These are phyloP conservation scores for Linderniella brevidens DNA, from an alignment of 257 asterid species.

Conservation along the genomic window DNA sequence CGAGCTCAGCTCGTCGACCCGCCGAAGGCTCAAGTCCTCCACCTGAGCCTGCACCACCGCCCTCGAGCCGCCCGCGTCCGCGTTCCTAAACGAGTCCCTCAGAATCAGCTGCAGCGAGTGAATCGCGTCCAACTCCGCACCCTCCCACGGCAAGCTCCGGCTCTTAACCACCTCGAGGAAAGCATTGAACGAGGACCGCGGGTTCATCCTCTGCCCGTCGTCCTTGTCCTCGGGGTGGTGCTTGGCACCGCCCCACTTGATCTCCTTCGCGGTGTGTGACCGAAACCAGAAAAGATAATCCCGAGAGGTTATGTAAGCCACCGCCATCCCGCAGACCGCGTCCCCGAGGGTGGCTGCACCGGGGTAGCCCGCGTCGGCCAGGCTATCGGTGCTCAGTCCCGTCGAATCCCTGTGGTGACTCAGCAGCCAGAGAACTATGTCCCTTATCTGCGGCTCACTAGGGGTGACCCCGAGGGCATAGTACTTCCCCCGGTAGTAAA, in stretches of 20 bases:
- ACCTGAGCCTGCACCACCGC: too few relatives aligned
- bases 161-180: constrained; percentile 86
- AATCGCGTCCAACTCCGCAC: constrained; percentile 78
- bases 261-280: constrained; percentile 38
- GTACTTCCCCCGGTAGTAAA: constrained; percentile 32
- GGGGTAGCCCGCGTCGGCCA: constrained; percentile 40
- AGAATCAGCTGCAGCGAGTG: constrained; percentile 63
- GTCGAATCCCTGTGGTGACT: constrained; percentile 37
- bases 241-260: constrained; percentile 61
- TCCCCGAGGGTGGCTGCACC: constrained; percentile 36
- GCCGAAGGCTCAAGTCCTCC: too few relatives aligned
- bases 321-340: constrained; percentile 59
- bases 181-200: constrained; percentile 80
- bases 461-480: constrained; percentile 40
- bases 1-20: constrained; percentile 32
- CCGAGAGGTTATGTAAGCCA: constrained; percentile 26
- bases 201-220: constrained; percentile 38
- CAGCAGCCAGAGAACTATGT: constrained; percentile 33
- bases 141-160: constrained; percentile 85
- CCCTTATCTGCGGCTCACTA: constrained; percentile 29
- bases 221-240: constrained; percentile 51
- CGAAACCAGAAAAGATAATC: constrained; percentile 47
- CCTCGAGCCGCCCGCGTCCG: too few relatives aligned
- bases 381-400: constrained; percentile 49
- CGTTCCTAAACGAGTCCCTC: constrained; percentile 21